Conservation (phyloP, 2,329 filamentous ascomycete genomes). For the Alternaria burnsii region DNA sequence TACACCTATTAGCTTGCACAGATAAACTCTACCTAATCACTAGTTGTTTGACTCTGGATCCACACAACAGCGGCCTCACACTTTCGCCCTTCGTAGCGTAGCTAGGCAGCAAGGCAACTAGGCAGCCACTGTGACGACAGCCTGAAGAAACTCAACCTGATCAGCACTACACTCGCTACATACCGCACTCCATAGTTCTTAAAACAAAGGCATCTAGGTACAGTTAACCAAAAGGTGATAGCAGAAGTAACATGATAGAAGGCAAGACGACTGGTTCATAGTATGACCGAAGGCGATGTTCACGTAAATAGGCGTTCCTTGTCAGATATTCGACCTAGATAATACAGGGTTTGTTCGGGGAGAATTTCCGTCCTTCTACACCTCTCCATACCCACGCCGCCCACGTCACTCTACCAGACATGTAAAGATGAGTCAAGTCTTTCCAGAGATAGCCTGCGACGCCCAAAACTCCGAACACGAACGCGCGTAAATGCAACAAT, state of each 20-base stretch:
- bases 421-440: constrained; percentile 2
- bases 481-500: constrained; percentile 12
- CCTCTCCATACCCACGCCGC: neutral
- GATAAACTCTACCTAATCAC: neutral
- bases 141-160: neutral
- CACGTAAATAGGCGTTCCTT: neutral
- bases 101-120: constrained; percentile 4
- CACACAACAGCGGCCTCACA: neutral
- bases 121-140: constrained; percentile 1
- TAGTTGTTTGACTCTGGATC: neutral
- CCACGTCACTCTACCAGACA: constrained; percentile 1
- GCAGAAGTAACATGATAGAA: neutral
- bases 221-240: neutral
- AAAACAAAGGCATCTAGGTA: neutral
- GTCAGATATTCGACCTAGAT: constrained; percentile 1
- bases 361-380: neutral
- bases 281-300: neutral
- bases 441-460: neutral
- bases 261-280: neutral
- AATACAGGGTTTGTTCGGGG: constrained; percentile 6
- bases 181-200: too few species aligned
- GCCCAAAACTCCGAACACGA: constrained; percentile 15
- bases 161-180: too few species aligned
- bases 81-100: constrained; percentile 12
- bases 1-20: neutral